phyloP scores from a whole-genome alignment of 1,284 basidiomycete genomes.

The Farysia itapuensis region DNA sequence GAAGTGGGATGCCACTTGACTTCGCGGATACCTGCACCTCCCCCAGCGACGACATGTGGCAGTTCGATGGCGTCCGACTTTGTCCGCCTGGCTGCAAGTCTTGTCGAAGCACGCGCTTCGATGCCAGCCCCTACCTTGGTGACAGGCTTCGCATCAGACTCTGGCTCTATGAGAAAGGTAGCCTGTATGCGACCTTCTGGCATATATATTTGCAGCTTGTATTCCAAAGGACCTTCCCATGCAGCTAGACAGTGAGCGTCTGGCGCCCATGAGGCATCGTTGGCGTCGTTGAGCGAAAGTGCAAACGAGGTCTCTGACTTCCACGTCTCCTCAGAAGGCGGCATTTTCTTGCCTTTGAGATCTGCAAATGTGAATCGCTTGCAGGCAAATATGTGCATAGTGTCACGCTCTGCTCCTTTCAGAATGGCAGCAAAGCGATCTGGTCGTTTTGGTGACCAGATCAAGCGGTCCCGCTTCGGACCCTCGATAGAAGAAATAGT shows the following conservation, averaged over 20 bases:
- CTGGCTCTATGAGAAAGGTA: constrained; percentile 64
- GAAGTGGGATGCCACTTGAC: constrained; percentile 57
- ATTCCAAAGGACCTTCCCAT: constrained; percentile 76
- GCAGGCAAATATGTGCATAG: constrained; percentile 15
- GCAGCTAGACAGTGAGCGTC: constrained; percentile 76
- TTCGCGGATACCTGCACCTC: constrained; percentile 54
- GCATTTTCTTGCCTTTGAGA: constrained; percentile 12
- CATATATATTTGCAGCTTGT: constrained; percentile 75
- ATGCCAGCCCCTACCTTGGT: constrained; percentile 6
- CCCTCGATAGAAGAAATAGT: constrained; percentile 37
- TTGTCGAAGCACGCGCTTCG: constrained; percentile 11
- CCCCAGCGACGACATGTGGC: constrained; percentile 19
- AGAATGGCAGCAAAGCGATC: constrained; percentile 26
- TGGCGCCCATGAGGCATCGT: constrained; percentile 77
- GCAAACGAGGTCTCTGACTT: constrained; percentile 70
- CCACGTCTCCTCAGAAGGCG: constrained; percentile 22
- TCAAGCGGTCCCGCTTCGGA: constrained; percentile 31
- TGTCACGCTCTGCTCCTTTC: constrained; percentile 26
- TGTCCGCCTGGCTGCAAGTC: background rate
- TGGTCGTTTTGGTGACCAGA: constrained; percentile 21
- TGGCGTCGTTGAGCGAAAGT: constrained; percentile 73
- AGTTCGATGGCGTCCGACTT: constrained; percentile 7
- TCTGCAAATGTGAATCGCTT: constrained; percentile 10
- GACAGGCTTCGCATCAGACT: constrained; percentile 17
- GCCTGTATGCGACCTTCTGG: constrained; percentile 72